Conservation (phyloP, 108 stramenopile species). For the Cyclostephanos tholiformis region DNA sequence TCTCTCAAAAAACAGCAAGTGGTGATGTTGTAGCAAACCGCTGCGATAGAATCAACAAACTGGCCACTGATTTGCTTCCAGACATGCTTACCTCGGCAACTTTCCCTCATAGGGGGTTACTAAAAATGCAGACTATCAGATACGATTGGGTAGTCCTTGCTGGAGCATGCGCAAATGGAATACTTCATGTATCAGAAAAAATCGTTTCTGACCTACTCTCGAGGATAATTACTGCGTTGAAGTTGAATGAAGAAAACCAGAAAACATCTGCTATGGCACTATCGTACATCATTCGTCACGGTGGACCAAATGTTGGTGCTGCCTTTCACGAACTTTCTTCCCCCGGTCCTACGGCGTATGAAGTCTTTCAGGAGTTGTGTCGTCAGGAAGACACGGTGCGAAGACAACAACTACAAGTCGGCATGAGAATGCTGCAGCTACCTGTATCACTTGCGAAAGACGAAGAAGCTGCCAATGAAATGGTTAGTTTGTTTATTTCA, state of each 20-base stretch:
- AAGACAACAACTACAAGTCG: conserved; percentile 19
- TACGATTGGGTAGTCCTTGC: conserved; percentile 53
- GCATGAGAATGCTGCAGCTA: conserved; percentile 47
- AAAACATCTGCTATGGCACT: conserved; percentile 40
- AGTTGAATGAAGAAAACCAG: conserved; percentile 7
- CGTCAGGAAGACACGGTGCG: conserved; percentile 11
- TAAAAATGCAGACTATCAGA: conserved; percentile 15
- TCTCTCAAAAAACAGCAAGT: conserved; percentile 8
- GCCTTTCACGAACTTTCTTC: conserved; percentile 44
- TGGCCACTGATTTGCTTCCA: conserved; percentile 30
- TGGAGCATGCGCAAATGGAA: conserved; percentile 49
- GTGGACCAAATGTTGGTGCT: conserved; percentile 36
- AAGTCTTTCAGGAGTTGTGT: conserved; percentile 46
- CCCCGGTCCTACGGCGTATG: conserved; percentile 16
- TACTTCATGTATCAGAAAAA: conserved; percentile 19
- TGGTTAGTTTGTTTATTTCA: conserved; percentile 18
- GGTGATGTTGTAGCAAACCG: not conserved
- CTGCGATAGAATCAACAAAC: conserved; percentile 11
- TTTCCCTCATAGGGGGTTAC: not conserved
- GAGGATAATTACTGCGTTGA: conserved; percentile 12
- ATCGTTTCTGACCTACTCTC: conserved; percentile 38
- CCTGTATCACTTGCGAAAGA: conserved; percentile 30
- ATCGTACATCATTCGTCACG: conserved; percentile 39
- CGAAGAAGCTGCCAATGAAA: conserved; percentile 28
- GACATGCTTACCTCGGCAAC: conserved; percentile 39